These are phyloP conservation scores for Fusarium denticulatum DNA, from an alignment of 2,329 filamentous ascomycete genomes.

Conservation along the genomic window DNA sequence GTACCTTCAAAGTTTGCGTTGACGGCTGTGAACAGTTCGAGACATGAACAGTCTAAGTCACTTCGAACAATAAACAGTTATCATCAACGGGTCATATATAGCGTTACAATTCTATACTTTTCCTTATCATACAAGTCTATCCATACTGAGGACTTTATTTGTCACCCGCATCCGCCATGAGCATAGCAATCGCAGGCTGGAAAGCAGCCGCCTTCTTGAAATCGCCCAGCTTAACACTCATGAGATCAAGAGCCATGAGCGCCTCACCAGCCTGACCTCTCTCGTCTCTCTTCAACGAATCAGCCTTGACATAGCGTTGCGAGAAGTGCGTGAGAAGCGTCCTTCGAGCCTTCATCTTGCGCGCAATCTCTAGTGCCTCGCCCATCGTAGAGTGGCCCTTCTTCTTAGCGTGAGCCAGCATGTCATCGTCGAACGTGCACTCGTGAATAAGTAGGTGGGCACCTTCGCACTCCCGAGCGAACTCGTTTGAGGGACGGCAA, in stretches of 20 bases:
- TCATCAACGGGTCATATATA: not conserved
- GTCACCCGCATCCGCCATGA: slow-evolving; percentile 29
- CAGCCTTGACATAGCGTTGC: slow-evolving; percentile 84
- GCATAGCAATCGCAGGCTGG: slow-evolving; percentile 38
- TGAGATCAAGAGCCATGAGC: slow-evolving; percentile 81
- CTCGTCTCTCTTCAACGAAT: slow-evolving; percentile 42
- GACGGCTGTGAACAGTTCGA: no score
- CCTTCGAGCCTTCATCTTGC: slow-evolving; percentile 79
- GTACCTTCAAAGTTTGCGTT: not conserved
- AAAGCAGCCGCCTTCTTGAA: slow-evolving; percentile 69
- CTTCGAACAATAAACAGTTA: not conserved
- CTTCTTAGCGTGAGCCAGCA: slow-evolving; percentile 77
- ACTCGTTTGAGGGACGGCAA: slow-evolving; percentile 79
- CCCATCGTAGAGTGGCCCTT: slow-evolving; percentile 92
- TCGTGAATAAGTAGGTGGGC: slow-evolving; percentile 92
- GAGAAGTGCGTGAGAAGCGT: slow-evolving; percentile 94
- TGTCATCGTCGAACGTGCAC: slow-evolving; percentile 92
- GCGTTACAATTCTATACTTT: not conserved
- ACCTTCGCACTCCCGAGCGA: slow-evolving; percentile 75
- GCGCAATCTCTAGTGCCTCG: slow-evolving; percentile 83
- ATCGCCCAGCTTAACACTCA: slow-evolving; percentile 76
- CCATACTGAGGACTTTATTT: slow-evolving; percentile 3
- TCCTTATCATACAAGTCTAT: not conserved
- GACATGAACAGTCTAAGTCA: not conserved
- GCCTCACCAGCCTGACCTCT: slow-evolving; percentile 58